Percentiles rank a stretch among this genome's conserved stretches.
These are phyloP conservation scores for Calendula officinalis DNA, from an alignment of 129 eudicot genomes.

Conservation along the genomic window DNA sequence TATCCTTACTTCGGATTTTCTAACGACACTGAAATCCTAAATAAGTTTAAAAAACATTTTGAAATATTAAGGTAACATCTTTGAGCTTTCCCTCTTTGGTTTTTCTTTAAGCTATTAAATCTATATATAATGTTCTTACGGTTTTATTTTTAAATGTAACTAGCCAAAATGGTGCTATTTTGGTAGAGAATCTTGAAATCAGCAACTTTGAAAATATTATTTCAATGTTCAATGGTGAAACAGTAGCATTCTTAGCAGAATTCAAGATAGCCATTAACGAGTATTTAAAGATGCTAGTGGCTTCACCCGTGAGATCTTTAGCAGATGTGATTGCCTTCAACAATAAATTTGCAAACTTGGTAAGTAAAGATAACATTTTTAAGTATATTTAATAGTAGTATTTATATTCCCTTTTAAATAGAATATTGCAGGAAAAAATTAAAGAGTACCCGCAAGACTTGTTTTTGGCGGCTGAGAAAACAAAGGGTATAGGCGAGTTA, in stretches of 20 bases:
- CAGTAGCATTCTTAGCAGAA: constrained; percentile 35
- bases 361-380: constrained; percentile 12
- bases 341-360: constrained; percentile 40
- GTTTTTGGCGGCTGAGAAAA: constrained; percentile 52
- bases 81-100: neutral
- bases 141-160: neutral
- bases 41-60: constrained; percentile 45
- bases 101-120: constrained; percentile 2
- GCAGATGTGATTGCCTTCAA: constrained; percentile 66
- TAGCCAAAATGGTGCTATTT: constrained; percentile 51
- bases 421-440: constrained; percentile 48
- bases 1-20: constrained; percentile 37
- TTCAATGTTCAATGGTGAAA: constrained; percentile 29
- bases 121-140: neutral
- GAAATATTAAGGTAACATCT: constrained; percentile 42
- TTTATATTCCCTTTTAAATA: neutral
- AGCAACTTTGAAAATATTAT: constrained; percentile 23
- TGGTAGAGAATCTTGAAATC: constrained; percentile 49
- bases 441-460: constrained; percentile 49
- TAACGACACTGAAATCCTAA: constrained; percentile 31
- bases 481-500: constrained; percentile 49
- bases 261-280: constrained; percentile 49
- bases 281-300: constrained; percentile 43
- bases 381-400: neutral
- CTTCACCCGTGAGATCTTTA: constrained; percentile 63